phyloP scores from a whole-genome alignment of 164 flowering plant species.

The Annona squamosa region DNA sequence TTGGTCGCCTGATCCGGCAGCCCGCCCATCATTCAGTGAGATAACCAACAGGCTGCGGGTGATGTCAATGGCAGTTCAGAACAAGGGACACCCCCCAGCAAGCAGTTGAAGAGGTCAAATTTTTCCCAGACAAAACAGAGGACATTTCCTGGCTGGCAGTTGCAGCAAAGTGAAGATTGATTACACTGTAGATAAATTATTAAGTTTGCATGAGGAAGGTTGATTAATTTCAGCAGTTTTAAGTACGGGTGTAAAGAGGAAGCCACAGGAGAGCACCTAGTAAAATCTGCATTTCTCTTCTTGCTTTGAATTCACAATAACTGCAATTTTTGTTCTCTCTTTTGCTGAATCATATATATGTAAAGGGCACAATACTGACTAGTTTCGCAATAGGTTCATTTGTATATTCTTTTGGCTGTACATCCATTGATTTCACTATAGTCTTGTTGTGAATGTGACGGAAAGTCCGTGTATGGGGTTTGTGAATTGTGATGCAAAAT shows the following conservation, averaged over 20 bases:
- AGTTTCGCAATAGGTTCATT: background rate
- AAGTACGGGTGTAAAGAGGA: background rate
- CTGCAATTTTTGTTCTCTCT: background rate
- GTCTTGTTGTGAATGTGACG: background rate
- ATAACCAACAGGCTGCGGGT: constrained; percentile 50
- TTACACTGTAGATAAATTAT: background rate
- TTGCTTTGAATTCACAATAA: constrained; percentile 4
- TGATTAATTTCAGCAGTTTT: background rate
- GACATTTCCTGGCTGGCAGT: background rate
- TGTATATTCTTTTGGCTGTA: constrained; percentile 4
- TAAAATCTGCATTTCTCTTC: constrained; percentile 5
- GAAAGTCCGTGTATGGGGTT: background rate
- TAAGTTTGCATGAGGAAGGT: background rate
- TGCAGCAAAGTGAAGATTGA: background rate
- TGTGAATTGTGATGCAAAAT: too few species aligned
- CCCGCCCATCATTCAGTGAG: constrained; percentile 71
- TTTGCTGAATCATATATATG: background rate
- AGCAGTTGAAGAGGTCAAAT: constrained; percentile 12
- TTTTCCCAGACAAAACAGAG: constrained; percentile 2
- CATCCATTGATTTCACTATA: background rate
- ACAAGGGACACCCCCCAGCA: constrained; percentile 22
- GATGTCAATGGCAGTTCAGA: constrained; percentile 42
- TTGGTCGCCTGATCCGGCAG: constrained; percentile 71
- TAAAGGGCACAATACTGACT: background rate
- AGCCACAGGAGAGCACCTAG: background rate